Base-by-base conservation (phyloP, 2,329 filamentous ascomycete species). In the Penicillium hesseltinei region DNA sequence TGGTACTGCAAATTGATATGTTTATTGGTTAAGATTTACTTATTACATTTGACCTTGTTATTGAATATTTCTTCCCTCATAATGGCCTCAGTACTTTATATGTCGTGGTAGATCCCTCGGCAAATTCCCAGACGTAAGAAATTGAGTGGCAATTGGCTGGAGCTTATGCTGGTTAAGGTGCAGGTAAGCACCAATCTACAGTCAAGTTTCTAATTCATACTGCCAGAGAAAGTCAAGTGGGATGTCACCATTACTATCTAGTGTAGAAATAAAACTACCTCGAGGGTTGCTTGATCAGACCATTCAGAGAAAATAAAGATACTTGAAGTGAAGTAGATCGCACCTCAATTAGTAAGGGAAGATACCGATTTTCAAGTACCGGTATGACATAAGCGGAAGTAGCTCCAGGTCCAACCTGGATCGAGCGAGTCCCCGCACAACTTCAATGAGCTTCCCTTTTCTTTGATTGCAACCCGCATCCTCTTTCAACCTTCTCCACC, bases 351-450 rank as follows among this genome's bases (percentile, higher is more conserved):
- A 35, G 6, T 6, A 23, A 5, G 31, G 4, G 19, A 3, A 17
- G 17, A 13, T 45, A 56, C 54, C 23, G 45, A 6, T 23, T 27
- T 46, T n/a, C 2, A 58, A 36, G 31, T 55, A 50, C 51, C 33
- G 44, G 38, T 33, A 64, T 65, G 63, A 65, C 64, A 65, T 66
- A 65, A 66, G 64, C 64, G 38, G 57, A 57, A 27, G 38, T 39
- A 51, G 62, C 62, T 65, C 36, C n/a, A 19, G 35, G 35, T 38
- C 42, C 36, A 42, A 56, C 45, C 33, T 42, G 47, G 43, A 47
- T 56, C 38, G 50, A 50, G 38, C 29, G 48, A 49, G 46, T 60
- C 57, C 54, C 61, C 61, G 56, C 59, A 63, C 57, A 57, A 57
- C 58, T 51, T 62, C 56, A 51, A 57, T 52, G 45, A 63, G 61